A percentile compares a stretch with the other conserved stretches of the same genome.
These are phyloP conservation scores for Hypoxylon cercidicola DNA, from an alignment of 495 filamentous ascomycete genomes.

Conservation along the genomic window DNA sequence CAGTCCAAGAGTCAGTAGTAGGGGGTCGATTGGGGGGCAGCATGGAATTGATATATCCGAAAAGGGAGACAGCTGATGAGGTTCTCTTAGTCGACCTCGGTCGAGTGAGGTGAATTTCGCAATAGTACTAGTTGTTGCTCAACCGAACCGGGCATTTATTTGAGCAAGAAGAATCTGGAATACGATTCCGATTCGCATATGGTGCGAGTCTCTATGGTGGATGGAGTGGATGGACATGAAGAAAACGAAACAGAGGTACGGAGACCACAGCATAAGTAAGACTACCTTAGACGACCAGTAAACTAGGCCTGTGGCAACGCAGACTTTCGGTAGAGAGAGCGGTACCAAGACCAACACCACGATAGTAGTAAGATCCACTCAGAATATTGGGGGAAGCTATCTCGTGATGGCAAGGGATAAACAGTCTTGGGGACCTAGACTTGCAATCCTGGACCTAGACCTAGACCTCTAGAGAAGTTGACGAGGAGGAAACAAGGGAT, in stretches of 20 bases:
- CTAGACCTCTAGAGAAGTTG: constrained; percentile 10
- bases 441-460: constrained; percentile 26
- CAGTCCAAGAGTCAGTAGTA: neutral
- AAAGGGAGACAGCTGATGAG: constrained; percentile 11
- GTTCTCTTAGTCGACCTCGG: constrained; percentile 1
- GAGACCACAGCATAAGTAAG: constrained; percentile 7
- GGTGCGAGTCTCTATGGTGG: neutral
- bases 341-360: constrained; percentile 6
- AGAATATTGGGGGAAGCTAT: constrained; percentile 16
- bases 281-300: neutral
- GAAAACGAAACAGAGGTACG: constrained; percentile 6
- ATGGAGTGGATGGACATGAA: constrained; percentile 2
- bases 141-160: constrained; percentile 20
- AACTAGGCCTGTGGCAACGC: constrained; percentile 11
- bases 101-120: constrained; percentile 7
- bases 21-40: constrained; percentile 16
- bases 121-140: neutral
- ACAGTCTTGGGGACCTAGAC: constrained; percentile 18
- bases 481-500: constrained; percentile 24
- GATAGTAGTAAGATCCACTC: constrained; percentile 23
- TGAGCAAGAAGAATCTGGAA: constrained; percentile 1
- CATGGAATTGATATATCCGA: constrained; percentile 31
- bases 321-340: constrained; percentile 25
- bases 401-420: constrained; percentile 23
- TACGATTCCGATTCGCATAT: constrained; percentile 1